These are phyloP conservation scores for Rhizopus stolonifer DNA, from an alignment of 371 early-diverging fungal species.

Conservation along the genomic window DNA sequence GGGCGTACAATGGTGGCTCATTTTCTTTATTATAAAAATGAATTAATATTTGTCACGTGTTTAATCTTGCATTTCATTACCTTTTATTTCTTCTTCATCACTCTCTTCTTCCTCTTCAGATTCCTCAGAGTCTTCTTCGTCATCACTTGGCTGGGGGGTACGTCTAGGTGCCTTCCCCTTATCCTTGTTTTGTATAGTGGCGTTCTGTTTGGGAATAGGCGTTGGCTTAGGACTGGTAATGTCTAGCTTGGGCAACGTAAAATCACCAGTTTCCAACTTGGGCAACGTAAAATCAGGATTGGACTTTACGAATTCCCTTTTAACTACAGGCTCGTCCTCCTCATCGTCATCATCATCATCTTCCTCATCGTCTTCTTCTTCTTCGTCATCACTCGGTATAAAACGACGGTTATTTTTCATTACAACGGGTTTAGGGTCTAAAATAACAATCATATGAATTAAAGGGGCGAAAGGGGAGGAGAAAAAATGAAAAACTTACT, in stretches of 20 bases:
- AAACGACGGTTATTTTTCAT: constrained; percentile 16
- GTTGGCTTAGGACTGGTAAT: background rate
- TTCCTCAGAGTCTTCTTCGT: constrained; percentile 9
- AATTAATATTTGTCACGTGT: background rate
- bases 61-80: background rate
- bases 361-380: constrained; percentile 22
- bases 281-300: background rate
- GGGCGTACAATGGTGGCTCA: constrained; percentile 16
- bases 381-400: constrained; percentile 39
- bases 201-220: background rate
- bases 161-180: constrained; percentile 15
- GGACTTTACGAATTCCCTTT: background rate
- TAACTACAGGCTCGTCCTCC: background rate
- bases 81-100: constrained; percentile 7
- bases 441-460: background rate
- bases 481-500: background rate
- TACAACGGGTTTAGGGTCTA: background rate
- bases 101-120: background rate
- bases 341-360: constrained; percentile 9
- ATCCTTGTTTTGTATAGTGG: background rate
- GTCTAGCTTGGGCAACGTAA: background rate
- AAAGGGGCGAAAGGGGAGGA: background rate
- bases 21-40: constrained; percentile 8
- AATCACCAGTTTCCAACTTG: background rate
- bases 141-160: constrained; percentile 20